These are phyloP conservation scores for Erodium trifolium DNA, from an alignment of 441 rosid species.

Conservation along the genomic window DNA sequence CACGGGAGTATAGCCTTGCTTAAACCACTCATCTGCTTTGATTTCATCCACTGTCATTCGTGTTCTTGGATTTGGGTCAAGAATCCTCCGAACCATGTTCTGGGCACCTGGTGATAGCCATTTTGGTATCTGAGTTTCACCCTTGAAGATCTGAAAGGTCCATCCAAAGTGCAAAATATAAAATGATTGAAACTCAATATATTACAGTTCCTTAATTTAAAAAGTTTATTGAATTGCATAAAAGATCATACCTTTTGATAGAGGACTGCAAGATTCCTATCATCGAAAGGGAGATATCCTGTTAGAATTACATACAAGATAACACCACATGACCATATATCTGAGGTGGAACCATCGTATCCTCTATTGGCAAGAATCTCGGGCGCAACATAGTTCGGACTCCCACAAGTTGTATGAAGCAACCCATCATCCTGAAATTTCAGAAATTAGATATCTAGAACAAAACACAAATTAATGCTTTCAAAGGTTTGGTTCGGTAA, in stretches of 20 bases:
- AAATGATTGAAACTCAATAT: neutral
- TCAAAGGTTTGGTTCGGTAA: neutral
- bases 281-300: conserved; percentile 83
- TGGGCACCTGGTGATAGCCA: conserved; percentile 78
- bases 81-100: conserved; percentile 65
- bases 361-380: conserved; percentile 36
- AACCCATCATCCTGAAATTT: conserved; percentile 65
- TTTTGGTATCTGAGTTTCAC: conserved; percentile 70
- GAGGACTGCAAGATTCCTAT: conserved; percentile 80
- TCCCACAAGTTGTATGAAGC: conserved; percentile 91
- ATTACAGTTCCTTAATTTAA: neutral
- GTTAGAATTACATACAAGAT: conserved; percentile 77
- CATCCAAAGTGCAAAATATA: conserved; percentile 1
- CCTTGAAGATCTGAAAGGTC: conserved; percentile 73
- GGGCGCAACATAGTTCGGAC: conserved; percentile 90
- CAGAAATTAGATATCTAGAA: conserved; percentile 4
- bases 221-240: neutral
- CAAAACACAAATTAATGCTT: neutral
- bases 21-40: conserved; percentile 77
- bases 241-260: conserved; percentile 62
- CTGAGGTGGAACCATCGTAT: conserved; percentile 76
- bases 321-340: conserved; percentile 93
- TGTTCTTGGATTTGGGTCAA: conserved; percentile 71
- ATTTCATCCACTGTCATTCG: conserved; percentile 62
- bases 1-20: conserved; percentile 52